Evolutionary conservation across 2,329 filamentous ascomycete genomes (phyloP), one percentile per base, ranked within the genome.

Genomic region (Magnaporthiopsis incrustans): DNA sequence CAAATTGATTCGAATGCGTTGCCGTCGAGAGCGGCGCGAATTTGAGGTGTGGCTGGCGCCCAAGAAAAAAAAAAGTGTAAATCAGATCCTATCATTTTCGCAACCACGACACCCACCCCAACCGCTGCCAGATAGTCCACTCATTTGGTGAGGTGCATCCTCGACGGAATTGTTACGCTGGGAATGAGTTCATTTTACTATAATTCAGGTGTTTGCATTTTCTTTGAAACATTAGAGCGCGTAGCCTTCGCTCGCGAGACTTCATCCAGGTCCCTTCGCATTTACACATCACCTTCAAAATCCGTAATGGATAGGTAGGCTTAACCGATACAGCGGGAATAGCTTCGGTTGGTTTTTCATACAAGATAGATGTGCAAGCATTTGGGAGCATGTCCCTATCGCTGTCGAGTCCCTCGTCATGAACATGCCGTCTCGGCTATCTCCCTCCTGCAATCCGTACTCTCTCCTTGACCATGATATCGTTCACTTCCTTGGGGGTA

Each of bases 401-500:
- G 44, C 44, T 53, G 44, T 53, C 44, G 44, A 53, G 44, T 53
- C 44, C 18, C 44, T 53, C 44, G 22, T 53, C 44, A 53, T 53
- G 44, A 53, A 53, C 35, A 53, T 53, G 44, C 22, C 44, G 22
- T 14, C 44, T 5, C 22, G 22, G 22, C 59, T 69, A 68, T 65
- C 67, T 69, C 25, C 74, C 74, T 50, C 70, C 71, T 3, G 72
- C 69, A 56, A 71, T 67, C 66, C 63, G 65, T n/a, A 65, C 50
- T 8, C 69, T 67, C 63, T 67, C 66, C 4, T 44, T 58, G 25
- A 59, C 59, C 35, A 70, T 44, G 25, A 66, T 53, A 50, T 69
- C 66, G 70, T 85, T 80, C 27, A 86, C 79, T 72, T 84, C 82
- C 66, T 84, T 78, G 8, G 82, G 76, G 8, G 80, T 82, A 50